phyloP scores from a whole-genome alignment of 306 rosid genomes.

The Cicer cuneatum region DNA sequence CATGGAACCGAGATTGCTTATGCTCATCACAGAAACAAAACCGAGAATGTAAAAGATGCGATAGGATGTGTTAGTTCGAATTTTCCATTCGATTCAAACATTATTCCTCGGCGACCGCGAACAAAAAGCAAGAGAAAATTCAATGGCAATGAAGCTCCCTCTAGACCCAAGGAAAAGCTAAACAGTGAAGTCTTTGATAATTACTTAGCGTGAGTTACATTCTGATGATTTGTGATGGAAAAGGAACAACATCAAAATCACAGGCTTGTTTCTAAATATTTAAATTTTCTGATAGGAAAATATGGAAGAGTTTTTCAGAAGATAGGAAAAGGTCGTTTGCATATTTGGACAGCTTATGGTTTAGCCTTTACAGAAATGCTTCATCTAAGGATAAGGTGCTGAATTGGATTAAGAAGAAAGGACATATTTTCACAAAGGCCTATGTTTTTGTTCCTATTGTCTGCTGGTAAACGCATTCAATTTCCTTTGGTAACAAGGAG shows the following conservation, averaged over 20 bases:
- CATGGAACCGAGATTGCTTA: not conserved
- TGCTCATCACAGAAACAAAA: conserved; percentile 6
- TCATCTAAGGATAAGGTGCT: conserved; percentile 63
- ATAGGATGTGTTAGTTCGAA: not conserved
- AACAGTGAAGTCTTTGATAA: conserved; percentile 56
- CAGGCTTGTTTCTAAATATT: conserved; percentile 37
- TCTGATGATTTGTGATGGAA: conserved; percentile 19
- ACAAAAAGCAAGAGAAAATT: conserved; percentile 48
- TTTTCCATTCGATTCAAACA: conserved; percentile 12
- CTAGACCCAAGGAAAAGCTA: conserved; percentile 47
- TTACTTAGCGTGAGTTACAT: conserved; percentile 63
- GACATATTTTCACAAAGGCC: conserved; percentile 67
- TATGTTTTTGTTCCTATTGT: conserved; percentile 88
- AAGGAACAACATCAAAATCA: not conserved
- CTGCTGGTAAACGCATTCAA: conserved; percentile 65
- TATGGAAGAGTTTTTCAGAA: conserved; percentile 68
- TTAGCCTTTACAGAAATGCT: conserved; percentile 53
- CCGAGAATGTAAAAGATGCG: not conserved
- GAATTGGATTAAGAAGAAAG: conserved; percentile 66
- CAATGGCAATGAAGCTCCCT: conserved; percentile 31
- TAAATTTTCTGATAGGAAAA: conserved; percentile 56
- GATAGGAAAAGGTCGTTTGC: conserved; percentile 60
- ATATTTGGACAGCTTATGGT: conserved; percentile 78
- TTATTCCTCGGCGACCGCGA: conserved; percentile 45
- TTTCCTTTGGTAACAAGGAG: not conserved